Percentiles rank a stretch among this genome's conserved stretches.
Evolutionary conservation across 768 basidiomycete species (phyloP).

Genomic region (Boletus rubropictus): DNA sequence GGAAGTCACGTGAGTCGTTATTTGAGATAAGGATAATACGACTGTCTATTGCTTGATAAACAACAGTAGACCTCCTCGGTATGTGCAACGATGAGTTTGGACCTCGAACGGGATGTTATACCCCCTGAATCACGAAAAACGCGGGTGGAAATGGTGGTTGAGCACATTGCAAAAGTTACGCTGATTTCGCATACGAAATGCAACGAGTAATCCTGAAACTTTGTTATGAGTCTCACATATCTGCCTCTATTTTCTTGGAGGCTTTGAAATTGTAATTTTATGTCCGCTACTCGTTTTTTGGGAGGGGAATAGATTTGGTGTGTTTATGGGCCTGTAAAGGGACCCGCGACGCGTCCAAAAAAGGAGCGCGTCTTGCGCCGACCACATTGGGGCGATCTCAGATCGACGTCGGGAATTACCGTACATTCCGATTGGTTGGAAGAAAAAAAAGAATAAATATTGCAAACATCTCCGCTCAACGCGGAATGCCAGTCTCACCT

Average conservation of each 20-base stretch:
- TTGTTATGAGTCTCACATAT: slow-evolving; percentile 13
- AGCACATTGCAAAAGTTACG: slow-evolving; percentile 14
- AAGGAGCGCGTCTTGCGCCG: slow-evolving; percentile 38
- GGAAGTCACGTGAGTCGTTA: slow-evolving; percentile 33
- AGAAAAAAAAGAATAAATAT: no score
- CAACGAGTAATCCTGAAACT: slow-evolving; percentile 12
- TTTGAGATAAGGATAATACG: slow-evolving; percentile 28
- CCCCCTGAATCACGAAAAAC: slow-evolving; percentile 16
- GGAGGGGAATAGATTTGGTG: slow-evolving; percentile 24
- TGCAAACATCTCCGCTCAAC: background rate
- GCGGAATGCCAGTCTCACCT: slow-evolving; percentile 50
- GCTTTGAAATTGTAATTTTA: slow-evolving; percentile 24
- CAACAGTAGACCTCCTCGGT: background rate
- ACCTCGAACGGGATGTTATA: slow-evolving; percentile 10
- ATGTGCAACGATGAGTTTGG: slow-evolving; percentile 3
- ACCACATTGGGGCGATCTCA: slow-evolving; percentile 30
- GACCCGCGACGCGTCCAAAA: slow-evolving; percentile 32
- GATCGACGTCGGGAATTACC: slow-evolving; percentile 25
- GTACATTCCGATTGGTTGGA: slow-evolving; percentile 11
- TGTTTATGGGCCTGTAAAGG: slow-evolving; percentile 23
- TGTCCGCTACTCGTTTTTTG: slow-evolving; percentile 27
- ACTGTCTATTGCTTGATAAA: slow-evolving; percentile 8
- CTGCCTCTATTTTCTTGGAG: slow-evolving; percentile 13
- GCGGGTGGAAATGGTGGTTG: background rate
- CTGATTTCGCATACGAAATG: slow-evolving; percentile 14